These are phyloP conservation scores for Diaporthe sp. DNA, from an alignment of 2,329 filamentous ascomycete genomes.

Conservation along the genomic window DNA sequence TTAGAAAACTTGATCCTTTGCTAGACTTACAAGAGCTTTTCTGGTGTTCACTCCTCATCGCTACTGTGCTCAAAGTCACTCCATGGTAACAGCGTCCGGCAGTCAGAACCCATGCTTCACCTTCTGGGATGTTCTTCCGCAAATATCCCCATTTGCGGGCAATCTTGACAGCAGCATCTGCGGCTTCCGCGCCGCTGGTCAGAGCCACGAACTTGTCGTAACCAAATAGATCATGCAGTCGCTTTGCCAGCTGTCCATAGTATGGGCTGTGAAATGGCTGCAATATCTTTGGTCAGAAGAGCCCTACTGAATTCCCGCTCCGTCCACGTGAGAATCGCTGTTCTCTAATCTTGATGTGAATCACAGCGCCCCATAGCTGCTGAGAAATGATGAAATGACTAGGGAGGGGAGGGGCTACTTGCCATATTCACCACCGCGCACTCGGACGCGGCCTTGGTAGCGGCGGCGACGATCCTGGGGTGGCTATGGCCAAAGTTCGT, in stretches of 20 bases:
- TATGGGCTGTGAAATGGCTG: conserved; percentile 8
- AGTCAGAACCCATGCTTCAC: conserved; percentile 9
- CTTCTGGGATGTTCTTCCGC: conserved; percentile 5
- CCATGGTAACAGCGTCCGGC: conserved; percentile 21
- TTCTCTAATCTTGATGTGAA: neutral
- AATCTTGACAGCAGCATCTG: conserved; percentile 26
- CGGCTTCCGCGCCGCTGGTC: conserved; percentile 25
- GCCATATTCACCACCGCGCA: conserved; percentile 28
- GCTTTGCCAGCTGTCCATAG: conserved; percentile 21
- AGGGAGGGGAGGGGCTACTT: neutral
- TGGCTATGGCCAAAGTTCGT: conserved; percentile 38
- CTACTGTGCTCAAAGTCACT: conserved; percentile 17
- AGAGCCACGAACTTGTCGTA: conserved; percentile 25
- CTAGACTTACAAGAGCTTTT: conserved; percentile 1
- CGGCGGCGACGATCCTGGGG: conserved; percentile 35
- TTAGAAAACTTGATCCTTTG: neutral
- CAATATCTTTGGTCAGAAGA: neutral
- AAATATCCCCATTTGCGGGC: conserved; percentile 26
- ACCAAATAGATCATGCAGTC: conserved; percentile 16
- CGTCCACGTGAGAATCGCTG: too few species aligned
- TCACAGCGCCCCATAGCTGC: too few species aligned
- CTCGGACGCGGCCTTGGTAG: conserved; percentile 13
- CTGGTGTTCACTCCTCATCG: conserved; percentile 19
- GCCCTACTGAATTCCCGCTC: too few species aligned
- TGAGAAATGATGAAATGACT: too few species aligned